Evolutionary conservation across 2,329 filamentous ascomycete species (phyloP).

Genomic region (Aspergillus japonicus): DNA sequence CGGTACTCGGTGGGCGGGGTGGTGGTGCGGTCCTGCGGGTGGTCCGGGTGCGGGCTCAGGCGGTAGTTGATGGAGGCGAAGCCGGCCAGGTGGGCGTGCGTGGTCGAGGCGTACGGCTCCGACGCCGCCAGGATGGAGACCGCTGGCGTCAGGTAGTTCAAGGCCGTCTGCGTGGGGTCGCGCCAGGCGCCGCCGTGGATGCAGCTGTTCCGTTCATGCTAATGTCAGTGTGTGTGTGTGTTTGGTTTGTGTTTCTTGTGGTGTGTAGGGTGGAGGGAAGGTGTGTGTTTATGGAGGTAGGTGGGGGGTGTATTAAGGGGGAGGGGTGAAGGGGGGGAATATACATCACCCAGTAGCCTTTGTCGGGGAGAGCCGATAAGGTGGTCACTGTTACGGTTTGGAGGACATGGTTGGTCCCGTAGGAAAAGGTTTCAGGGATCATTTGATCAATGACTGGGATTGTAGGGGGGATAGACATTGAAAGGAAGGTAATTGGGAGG

Average conservation of each 20-base stretch:
- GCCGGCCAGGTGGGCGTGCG: slow-evolving; percentile 32
- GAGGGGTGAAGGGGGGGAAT: not conserved
- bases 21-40: slow-evolving; percentile 36
- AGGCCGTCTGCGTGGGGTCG: slow-evolving; percentile 42
- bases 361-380: slow-evolving; percentile 16
- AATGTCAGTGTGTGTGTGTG: too few species aligned
- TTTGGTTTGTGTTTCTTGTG: not conserved
- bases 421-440: slow-evolving; percentile 23
- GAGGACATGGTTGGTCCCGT: slow-evolving; percentile 31
- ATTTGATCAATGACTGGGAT: not conserved
- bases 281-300: not conserved
- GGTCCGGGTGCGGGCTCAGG: slow-evolving; percentile 43
- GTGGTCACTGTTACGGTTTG: slow-evolving; percentile 36
- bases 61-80: slow-evolving; percentile 50
- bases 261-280: not conserved
- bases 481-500: not conserved
- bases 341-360: slow-evolving; percentile 45
- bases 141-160: slow-evolving; percentile 36
- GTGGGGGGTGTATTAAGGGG: slow-evolving; percentile 4
- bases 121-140: slow-evolving; percentile 32
- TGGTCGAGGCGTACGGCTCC: slow-evolving; percentile 12
- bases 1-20: slow-evolving; percentile 32
- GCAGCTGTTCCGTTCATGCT: slow-evolving; percentile 29
- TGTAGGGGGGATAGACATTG: not conserved
- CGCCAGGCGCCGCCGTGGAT: slow-evolving; percentile 53